Conservation (phyloP, 2,329 filamentous ascomycete genomes). For the Lasiodiplodia hormozganensis region DNA sequence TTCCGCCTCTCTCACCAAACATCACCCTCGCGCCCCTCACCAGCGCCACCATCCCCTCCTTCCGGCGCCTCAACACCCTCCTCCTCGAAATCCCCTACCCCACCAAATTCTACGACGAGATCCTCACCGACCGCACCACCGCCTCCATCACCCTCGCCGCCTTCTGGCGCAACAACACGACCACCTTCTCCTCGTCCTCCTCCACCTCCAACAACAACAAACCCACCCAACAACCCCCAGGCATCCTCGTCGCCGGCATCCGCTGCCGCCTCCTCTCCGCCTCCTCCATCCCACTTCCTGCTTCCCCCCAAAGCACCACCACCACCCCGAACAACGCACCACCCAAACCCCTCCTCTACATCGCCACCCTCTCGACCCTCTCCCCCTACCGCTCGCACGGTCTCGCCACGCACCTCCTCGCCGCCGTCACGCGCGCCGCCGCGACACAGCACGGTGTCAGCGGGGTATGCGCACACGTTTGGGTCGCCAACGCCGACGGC, state of each 20-base stretch:
- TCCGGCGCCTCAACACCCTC: slow-evolving; percentile 64
- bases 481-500: slow-evolving; percentile 67
- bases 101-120: slow-evolving; percentile 66
- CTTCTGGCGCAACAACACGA: slow-evolving; percentile 57
- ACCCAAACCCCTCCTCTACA: slow-evolving; percentile 58
- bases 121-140: slow-evolving; percentile 60
- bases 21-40: slow-evolving; percentile 61
- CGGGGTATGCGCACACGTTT: slow-evolving; percentile 67
- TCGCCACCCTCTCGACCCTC: slow-evolving; percentile 66
- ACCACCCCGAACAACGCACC: not conserved
- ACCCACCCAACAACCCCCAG: slow-evolving; percentile 34
- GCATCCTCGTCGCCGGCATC: slow-evolving; percentile 53
- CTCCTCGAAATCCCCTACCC: slow-evolving; percentile 68
- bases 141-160: slow-evolving; percentile 65
- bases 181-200: not conserved
- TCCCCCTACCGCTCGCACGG: slow-evolving; percentile 66
- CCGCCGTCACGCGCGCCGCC: slow-evolving; percentile 53
- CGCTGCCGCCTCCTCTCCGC: slow-evolving; percentile 53
- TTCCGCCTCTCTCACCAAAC: slow-evolving; percentile 53
- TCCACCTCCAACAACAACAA: slow-evolving; percentile 14
- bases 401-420: slow-evolving; percentile 63
- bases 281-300: slow-evolving; percentile 2
- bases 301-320: slow-evolving; percentile 24
- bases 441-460: slow-evolving; percentile 58
- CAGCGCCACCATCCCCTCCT: slow-evolving; percentile 60